Conservation (phyloP, 2,329 filamentous ascomycete genomes). For the Exophiala sideris region DNA sequence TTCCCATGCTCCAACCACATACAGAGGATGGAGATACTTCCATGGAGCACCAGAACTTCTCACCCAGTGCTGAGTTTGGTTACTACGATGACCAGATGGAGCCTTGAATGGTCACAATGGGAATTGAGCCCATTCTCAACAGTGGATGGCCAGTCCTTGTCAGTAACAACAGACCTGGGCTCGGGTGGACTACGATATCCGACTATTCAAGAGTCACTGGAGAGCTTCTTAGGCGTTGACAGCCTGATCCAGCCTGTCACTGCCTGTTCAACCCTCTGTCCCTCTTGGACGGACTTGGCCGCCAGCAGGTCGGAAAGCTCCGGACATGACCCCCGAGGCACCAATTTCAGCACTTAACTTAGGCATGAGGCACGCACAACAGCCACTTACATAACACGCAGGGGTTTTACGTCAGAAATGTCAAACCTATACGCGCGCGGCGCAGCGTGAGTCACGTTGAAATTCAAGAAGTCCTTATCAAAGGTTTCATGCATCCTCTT, state of each 20-base stretch:
- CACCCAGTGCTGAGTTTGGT: conserved; percentile 8
- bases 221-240: too few relatives aligned
- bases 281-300: too few relatives aligned
- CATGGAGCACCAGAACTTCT: conserved; percentile 16
- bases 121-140: conserved; percentile 1
- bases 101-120: conserved; percentile 9
- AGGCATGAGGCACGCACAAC: too few relatives aligned
- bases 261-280: too few relatives aligned
- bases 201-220: neutral
- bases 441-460: too few relatives aligned
- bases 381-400: too few relatives aligned
- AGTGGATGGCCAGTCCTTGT: conserved; percentile 1
- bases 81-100: conserved; percentile 21
- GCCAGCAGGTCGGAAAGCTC: too few relatives aligned
- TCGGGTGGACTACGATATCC: neutral
- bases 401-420: too few relatives aligned
- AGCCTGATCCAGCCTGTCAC: too few relatives aligned
- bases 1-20: conserved; percentile 28
- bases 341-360: too few relatives aligned
- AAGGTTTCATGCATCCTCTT: neutral
- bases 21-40: conserved; percentile 19
- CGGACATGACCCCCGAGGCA: too few relatives aligned
- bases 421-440: too few relatives aligned
- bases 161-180: neutral
- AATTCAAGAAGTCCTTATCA: neutral